A percentile compares a stretch with the other conserved stretches of the same genome.
Evolutionary conservation across 2,329 filamentous ascomycete species (phyloP).

Genomic region (Sporothrix luriei): DNA sequence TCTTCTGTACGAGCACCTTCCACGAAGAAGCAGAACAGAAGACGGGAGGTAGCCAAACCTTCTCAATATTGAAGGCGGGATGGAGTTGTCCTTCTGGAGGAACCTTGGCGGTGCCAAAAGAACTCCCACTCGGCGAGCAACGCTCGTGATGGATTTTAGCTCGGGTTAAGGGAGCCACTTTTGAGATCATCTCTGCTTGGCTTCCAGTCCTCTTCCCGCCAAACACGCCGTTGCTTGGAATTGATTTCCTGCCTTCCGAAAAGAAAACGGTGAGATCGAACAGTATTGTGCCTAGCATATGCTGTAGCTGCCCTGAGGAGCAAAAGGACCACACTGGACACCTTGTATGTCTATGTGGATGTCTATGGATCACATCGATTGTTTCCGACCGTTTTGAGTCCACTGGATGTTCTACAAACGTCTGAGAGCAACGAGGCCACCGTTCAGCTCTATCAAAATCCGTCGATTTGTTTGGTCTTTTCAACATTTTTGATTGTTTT

Average conservation of each 20-base stretch:
- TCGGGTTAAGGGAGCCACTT: conserved; percentile 6
- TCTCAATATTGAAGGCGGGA: background rate
- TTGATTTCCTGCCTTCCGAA: too few species aligned
- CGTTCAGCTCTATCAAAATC: background rate
- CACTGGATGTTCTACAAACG: background rate
- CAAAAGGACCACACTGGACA: background rate
- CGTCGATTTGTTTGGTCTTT: background rate
- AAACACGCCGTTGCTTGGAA: background rate
- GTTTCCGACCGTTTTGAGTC: background rate
- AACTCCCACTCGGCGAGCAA: background rate
- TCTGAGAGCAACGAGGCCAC: background rate
- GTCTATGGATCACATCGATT: background rate
- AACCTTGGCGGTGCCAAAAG: conserved; percentile 5
- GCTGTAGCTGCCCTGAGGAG: background rate
- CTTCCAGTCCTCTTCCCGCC: background rate
- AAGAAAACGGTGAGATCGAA: background rate
- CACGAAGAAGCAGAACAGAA: background rate
- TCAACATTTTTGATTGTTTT: background rate
- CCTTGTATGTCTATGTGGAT: too few species aligned
- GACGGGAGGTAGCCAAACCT: background rate
- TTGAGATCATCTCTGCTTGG: conserved; percentile 19
- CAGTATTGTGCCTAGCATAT: background rate
- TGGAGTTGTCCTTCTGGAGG: background rate
- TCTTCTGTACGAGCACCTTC: background rate
- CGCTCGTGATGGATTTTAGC: conserved; percentile 9